These are phyloP conservation scores for Boletus hoseneyae DNA, from an alignment of 1,284 basidiomycete genomes.

Conservation along the genomic window DNA sequence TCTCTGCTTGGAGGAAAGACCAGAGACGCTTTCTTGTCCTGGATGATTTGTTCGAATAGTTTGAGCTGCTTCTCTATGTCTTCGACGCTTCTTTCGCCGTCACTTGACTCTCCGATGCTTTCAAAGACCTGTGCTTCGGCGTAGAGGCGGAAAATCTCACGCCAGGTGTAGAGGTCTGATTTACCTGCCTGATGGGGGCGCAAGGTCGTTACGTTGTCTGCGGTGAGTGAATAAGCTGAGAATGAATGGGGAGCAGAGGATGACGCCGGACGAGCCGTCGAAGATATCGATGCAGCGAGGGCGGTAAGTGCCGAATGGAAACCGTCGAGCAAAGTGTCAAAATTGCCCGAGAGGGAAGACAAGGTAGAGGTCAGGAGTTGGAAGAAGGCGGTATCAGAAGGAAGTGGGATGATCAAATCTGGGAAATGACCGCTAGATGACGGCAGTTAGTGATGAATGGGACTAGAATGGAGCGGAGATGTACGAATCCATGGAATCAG, in stretches of 20 bases:
- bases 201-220: constrained; percentile 41
- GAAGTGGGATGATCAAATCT: constrained; percentile 79
- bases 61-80: constrained; percentile 74
- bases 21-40: constrained; percentile 58
- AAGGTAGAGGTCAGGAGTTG: constrained; percentile 73
- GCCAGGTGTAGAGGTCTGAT: constrained; percentile 87
- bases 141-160: constrained; percentile 88
- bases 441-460: constrained; percentile 4
- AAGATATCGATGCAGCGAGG: constrained; percentile 61
- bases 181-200: constrained; percentile 26
- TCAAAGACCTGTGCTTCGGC: constrained; percentile 89
- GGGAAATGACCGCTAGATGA: constrained; percentile 25
- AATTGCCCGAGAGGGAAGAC: constrained; percentile 64
- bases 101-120: constrained; percentile 63
- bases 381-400: constrained; percentile 82
- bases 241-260: constrained; percentile 39
- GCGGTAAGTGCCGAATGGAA: constrained; percentile 62
- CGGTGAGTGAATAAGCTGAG: constrained; percentile 44
- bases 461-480: background rate
- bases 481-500: constrained; percentile 8
- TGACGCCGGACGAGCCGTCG: constrained; percentile 58
- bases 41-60: constrained; percentile 62
- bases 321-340: constrained; percentile 56
- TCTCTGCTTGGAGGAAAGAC: constrained; percentile 60
- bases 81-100: constrained; percentile 73